Conservation (phyloP, 225 moss, liverwort and hornwort species). For the Straminergon stramineum region DNA sequence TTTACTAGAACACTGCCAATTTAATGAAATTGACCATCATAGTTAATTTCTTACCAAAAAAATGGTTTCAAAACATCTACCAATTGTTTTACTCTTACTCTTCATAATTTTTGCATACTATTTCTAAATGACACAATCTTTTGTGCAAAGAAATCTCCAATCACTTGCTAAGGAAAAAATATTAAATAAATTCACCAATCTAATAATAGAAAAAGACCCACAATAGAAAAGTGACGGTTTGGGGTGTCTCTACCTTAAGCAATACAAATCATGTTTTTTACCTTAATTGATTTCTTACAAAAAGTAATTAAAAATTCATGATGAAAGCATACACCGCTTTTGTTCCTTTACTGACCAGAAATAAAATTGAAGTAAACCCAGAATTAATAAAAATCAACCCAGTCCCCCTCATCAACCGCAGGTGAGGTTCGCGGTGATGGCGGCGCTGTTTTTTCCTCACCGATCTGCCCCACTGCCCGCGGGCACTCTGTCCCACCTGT, state of each 20-base stretch:
- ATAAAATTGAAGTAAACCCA: not conserved
- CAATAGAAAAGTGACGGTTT: not conserved
- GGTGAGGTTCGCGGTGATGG: not conserved
- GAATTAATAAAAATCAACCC: not conserved
- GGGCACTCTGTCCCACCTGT: not conserved
- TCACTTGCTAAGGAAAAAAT: rapidly evolving
- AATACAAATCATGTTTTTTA: not conserved
- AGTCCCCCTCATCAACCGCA: not conserved
- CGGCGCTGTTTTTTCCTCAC: not conserved
- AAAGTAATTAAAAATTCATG: not conserved
- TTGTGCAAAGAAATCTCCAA: not conserved
- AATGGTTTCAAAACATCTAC: too few relatives aligned
- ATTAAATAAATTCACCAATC: not conserved
- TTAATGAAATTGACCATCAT: too few relatives aligned
- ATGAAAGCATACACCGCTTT: not conserved
- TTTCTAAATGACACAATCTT: not conserved
- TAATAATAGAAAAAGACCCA: not conserved
- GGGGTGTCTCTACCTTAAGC: too few relatives aligned
- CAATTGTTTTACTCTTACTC: not conserved
- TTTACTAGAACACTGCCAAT: too few relatives aligned
- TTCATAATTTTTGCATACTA: rapidly evolving
- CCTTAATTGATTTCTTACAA: not conserved
- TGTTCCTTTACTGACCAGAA: not conserved
- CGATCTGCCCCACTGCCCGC: not conserved
- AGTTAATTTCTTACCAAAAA: too few relatives aligned